phyloP scores from a whole-genome alignment of 2,329 filamentous ascomycete species.

The Penicillium capsulatum region DNA sequence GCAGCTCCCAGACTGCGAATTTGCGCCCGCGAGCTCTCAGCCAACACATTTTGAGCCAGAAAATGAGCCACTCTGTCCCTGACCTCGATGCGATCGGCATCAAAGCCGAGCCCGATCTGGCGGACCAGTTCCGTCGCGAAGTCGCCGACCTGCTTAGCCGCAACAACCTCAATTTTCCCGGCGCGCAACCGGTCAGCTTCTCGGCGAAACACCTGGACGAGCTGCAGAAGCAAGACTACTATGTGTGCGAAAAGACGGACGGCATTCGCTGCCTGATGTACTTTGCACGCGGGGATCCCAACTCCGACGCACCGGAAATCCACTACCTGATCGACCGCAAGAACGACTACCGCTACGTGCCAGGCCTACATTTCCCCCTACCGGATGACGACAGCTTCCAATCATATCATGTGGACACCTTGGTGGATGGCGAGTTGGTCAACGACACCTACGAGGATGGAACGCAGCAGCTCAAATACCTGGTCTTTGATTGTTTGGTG shows the following conservation, averaged over 20 bases:
- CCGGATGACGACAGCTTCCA: slow-evolving; percentile 56
- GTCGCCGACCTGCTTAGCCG: slow-evolving; percentile 73
- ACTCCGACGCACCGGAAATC: slow-evolving; percentile 61
- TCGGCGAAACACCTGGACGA: slow-evolving; percentile 75
- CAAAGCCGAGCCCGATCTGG: slow-evolving; percentile 59
- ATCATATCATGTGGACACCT: slow-evolving; percentile 71
- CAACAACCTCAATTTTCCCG: slow-evolving; percentile 68
- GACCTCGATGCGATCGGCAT: slow-evolving; percentile 51
- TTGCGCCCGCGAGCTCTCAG: not conserved
- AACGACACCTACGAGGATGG: slow-evolving; percentile 71
- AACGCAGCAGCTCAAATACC: slow-evolving; percentile 67
- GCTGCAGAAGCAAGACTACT: slow-evolving; percentile 81
- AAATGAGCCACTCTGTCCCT: slow-evolving; percentile 40
- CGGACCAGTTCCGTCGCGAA: slow-evolving; percentile 62
- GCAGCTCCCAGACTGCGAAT: not conserved
- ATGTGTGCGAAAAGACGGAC: slow-evolving; percentile 97
- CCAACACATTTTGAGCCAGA: slow-evolving; percentile 1
- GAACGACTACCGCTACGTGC: slow-evolving; percentile 92
- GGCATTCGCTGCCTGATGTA: slow-evolving; percentile 95
- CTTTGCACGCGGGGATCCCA: slow-evolving; percentile 56
- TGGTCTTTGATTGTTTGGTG: slow-evolving; percentile 90
- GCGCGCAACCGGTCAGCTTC: slow-evolving; percentile 92
- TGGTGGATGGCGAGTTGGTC: slow-evolving; percentile 91
- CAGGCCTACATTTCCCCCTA: slow-evolving; percentile 74
- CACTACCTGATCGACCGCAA: slow-evolving; percentile 96